phyloP scores from a whole-genome alignment of 805 yeast genomes.

The Candida suzukii region DNA sequence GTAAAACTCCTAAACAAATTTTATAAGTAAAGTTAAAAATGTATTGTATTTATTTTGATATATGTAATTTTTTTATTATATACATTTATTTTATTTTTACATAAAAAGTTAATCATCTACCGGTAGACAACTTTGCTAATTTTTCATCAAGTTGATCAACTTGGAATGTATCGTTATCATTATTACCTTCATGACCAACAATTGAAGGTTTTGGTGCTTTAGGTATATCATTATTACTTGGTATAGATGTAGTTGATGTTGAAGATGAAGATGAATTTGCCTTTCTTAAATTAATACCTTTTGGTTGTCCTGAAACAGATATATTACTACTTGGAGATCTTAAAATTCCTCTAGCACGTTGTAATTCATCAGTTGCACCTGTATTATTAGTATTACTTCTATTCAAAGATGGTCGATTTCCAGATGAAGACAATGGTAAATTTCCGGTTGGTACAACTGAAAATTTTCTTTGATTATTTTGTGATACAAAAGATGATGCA shows the following conservation, averaged over 20 bases:
- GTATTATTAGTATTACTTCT: conserved; percentile 9
- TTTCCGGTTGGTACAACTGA: not conserved
- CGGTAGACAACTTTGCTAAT: not conserved
- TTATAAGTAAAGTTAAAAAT: no score
- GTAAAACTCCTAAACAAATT: no score
- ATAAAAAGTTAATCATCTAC: not conserved
- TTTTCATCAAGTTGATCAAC: not conserved
- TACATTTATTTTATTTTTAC: not conserved
- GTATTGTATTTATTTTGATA: no score
- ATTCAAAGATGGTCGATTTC: not conserved
- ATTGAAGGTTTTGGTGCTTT: not conserved
- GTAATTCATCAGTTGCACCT: conserved; percentile 11
- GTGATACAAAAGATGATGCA: conserved; percentile 4
- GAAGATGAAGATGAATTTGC: not conserved
- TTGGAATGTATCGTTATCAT: not conserved
- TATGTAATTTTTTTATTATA: not conserved
- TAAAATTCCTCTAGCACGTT: conserved; percentile 16
- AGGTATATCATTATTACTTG: not conserved
- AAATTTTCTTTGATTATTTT: not conserved
- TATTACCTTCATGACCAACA: not conserved
- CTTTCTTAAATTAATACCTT: not conserved
- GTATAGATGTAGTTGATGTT: not conserved
- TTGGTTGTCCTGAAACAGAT: not conserved
- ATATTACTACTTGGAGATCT: not conserved
- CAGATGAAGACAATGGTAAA: not conserved